Percentiles rank a stretch among this genome's conserved stretches.
These are phyloP conservation scores for Aspergillus clavatus DNA, from an alignment of 2,329 filamentous ascomycete species.

Conservation along the genomic window DNA sequence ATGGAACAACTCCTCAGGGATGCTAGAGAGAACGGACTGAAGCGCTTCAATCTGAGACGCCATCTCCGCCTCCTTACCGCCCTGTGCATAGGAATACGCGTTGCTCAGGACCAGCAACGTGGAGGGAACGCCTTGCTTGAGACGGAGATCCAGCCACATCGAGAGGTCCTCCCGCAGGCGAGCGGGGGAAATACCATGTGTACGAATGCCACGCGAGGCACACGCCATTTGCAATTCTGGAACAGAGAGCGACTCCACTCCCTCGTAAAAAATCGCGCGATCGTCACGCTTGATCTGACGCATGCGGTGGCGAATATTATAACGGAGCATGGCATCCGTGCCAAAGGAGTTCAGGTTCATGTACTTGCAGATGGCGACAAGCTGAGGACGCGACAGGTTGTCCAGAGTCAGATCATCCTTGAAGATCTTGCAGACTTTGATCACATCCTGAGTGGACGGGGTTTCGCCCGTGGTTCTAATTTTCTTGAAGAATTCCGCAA, in stretches of 20 bases:
- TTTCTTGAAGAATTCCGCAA: constrained; percentile 95
- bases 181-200: constrained; percentile 83
- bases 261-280: constrained; percentile 87
- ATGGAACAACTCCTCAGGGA: constrained; percentile 97
- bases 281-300: constrained; percentile 98
- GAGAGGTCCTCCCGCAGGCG: constrained; percentile 83
- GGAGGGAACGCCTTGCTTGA: constrained; percentile 92
- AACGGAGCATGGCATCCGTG: constrained; percentile 95
- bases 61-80: constrained; percentile 73
- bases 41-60: constrained; percentile 88
- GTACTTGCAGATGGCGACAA: constrained; percentile 97
- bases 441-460: constrained; percentile 83
- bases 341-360: constrained; percentile 97
- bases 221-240: constrained; percentile 88
- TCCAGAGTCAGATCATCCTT: constrained; percentile 95
- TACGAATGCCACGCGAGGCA: constrained; percentile 85
- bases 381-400: constrained; percentile 90
- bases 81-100: constrained; percentile 85
- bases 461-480: constrained; percentile 84
- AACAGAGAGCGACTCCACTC: constrained; percentile 88
- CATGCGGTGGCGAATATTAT: constrained; percentile 96
- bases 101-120: constrained; percentile 94
- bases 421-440: constrained; percentile 99
- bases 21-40: constrained; percentile 84
- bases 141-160: constrained; percentile 88